These are phyloP conservation scores for Protea cynaroides DNA, from an alignment of 164 flowering plant species.

Conservation along the genomic window DNA sequence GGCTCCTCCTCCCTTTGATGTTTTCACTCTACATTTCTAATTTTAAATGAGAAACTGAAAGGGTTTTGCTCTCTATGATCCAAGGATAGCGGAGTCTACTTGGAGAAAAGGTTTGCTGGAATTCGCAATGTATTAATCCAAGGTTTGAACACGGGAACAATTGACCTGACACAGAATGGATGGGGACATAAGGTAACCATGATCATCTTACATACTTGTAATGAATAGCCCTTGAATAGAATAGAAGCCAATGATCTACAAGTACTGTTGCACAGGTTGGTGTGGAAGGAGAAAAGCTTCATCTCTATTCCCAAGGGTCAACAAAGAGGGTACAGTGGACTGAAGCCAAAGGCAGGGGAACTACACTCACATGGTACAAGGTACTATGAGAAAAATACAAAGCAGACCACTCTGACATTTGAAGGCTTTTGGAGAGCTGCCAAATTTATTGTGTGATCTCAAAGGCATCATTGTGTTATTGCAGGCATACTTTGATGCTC, in stretches of 20 bases:
- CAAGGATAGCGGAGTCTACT: conserved; percentile 85
- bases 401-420: too few species aligned
- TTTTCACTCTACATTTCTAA: too few species aligned
- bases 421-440: too few species aligned
- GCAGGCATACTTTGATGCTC: conserved; percentile 71
- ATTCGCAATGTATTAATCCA: conserved; percentile 39
- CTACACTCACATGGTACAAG: conserved; percentile 82
- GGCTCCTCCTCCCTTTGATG: background rate
- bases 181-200: conserved; percentile 67
- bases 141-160: conserved; percentile 80
- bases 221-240: background rate
- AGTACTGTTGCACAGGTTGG: conserved; percentile 42
- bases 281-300: conserved; percentile 49
- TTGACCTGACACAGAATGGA: conserved; percentile 52
- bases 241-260: background rate
- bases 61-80: conserved; percentile 6
- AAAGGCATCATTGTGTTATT: background rate
- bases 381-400: conserved; percentile 24
- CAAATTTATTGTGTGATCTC: background rate
- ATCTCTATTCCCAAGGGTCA: conserved; percentile 47
- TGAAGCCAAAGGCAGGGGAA: conserved; percentile 20
- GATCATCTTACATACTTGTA: background rate
- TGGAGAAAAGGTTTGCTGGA: conserved; percentile 77
- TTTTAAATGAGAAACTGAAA: background rate
- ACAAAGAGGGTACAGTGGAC: conserved; percentile 55